Evolutionary conservation across 176 grass and related monocot genomes (phyloP), one percentile per base, ranked within the genome.

Genomic region (Sorghum bicolor): DNA sequence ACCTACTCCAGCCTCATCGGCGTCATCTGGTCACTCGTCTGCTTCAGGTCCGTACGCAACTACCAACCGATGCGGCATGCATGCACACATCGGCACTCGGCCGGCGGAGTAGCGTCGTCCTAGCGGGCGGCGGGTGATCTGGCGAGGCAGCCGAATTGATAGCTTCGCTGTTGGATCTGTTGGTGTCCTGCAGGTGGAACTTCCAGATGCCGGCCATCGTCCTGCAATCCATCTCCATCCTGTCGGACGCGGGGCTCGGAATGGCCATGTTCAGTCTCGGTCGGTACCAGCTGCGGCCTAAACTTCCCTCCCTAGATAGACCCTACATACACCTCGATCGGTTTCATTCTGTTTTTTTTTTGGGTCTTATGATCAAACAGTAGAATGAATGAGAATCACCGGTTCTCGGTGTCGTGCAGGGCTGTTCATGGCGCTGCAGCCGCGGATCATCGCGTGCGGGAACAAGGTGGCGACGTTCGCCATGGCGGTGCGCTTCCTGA

Each of bases 231-330:
- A 99, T 99, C 87, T 96, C 96, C 64, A 99, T 99, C 87, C 81
- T 99, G 86, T 99, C 96, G 78, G 93, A 99, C 77, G 96, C 96
- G 3, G 96, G 96, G 80, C 93, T 99, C 30, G 96, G 96, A 19
- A 99, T 99, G 93, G 96, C 96, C 52, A 99, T 99, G 96, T 96
- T 99, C 93, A 99, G 96, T 38, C 96, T 99, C 31, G 96, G 93
- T 96, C 70, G 83, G 96, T 87, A 22, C 52, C 58, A 17, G 72
- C 25, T 13, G 43, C 61, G 17, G 72, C 31, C 5, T 63, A 14
- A 14, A 6, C 38, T 82, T 60, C 12, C 45, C 9, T 16, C 28
- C 9, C n/a, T n/a, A n/a, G n/a, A n/a, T 40, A 24, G 15, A 14
- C 16, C 36, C 69, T 8, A 62, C 52, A 3, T 26, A 12, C 62